Percentiles rank a stretch among this genome's conserved stretches.
Evolutionary conservation across 2,329 filamentous ascomycete species (phyloP).

Genomic region (Talaromyces atroroseus): DNA sequence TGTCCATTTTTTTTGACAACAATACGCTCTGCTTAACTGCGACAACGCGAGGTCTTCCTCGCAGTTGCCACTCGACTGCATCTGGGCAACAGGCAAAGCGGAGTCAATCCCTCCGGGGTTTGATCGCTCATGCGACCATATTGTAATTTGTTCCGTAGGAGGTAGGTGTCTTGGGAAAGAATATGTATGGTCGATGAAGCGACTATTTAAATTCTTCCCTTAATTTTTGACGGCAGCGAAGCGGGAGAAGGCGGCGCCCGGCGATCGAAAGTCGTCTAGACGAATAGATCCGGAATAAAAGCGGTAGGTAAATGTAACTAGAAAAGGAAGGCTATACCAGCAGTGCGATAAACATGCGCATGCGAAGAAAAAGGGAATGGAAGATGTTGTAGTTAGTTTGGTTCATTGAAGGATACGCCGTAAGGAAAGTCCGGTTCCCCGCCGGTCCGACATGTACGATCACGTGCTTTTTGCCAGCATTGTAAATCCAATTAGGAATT

Average conservation of each 20-base stretch:
- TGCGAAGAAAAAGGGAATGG: neutral
- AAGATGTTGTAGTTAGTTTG: neutral
- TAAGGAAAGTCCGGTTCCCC: too few relatives aligned
- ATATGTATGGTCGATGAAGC: too few relatives aligned
- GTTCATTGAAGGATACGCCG: too few relatives aligned
- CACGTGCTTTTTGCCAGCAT: too few relatives aligned
- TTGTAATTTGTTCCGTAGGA: neutral
- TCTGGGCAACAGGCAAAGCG: neutral
- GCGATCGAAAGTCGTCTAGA: neutral
- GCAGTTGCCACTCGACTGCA: slow-evolving; percentile 9
- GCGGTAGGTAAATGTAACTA: neutral
- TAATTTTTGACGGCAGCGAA: too few relatives aligned
- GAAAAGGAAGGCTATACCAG: neutral
- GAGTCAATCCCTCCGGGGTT: neutral
- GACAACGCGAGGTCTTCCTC: slow-evolving; percentile 8
- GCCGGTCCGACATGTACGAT: too few relatives aligned
- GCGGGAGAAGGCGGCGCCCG: neutral
- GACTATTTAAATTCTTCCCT: too few relatives aligned
- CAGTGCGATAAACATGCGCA: neutral
- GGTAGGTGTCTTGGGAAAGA: neutral
- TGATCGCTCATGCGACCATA: neutral
- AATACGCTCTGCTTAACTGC: neutral
- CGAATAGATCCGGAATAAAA: neutral
- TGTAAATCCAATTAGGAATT: too few relatives aligned
- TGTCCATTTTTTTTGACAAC: slow-evolving; percentile 22